Evolutionary conservation across 768 basidiomycete genomes (phyloP).

Genomic region (Naganishia kalamii): DNA sequence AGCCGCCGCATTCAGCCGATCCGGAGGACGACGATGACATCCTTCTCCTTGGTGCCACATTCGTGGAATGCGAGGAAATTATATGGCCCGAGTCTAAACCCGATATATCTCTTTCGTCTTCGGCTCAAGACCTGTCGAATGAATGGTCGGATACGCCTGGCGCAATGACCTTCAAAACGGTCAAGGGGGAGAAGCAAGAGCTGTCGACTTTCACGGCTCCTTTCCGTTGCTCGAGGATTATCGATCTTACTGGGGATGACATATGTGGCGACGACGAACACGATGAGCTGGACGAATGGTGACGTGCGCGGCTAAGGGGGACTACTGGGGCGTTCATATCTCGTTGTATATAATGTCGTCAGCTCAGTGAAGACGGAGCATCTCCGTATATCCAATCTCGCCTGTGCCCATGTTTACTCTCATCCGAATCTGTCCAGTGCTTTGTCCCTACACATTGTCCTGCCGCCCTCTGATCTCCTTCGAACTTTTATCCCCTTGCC

Average conservation of each 20-base stretch:
- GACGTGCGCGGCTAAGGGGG: background rate
- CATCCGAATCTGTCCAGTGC: too few species aligned
- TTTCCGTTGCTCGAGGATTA: slow-evolving; percentile 8
- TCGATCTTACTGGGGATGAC: slow-evolving; percentile 10
- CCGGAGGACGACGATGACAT: slow-evolving; percentile 4
- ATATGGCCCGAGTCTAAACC: slow-evolving; percentile 12
- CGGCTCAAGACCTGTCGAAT: background rate
- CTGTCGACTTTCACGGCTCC: slow-evolving; percentile 5
- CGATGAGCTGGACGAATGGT: slow-evolving; percentile 13
- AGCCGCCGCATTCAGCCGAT: too few species aligned
- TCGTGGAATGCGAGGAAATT: background rate
- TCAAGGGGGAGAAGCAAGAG: slow-evolving; percentile 11
- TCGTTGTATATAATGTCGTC: too few species aligned
- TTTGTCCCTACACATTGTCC: too few species aligned
- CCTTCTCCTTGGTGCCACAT: slow-evolving; percentile 6
- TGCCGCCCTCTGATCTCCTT: too few species aligned
- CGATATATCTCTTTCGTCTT: background rate
- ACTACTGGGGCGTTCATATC: too few species aligned
- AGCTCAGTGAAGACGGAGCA: too few species aligned
- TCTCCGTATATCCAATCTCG: too few species aligned
- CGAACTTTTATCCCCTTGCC: too few species aligned
- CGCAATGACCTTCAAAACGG: slow-evolving; percentile 4
- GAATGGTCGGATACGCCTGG: background rate
- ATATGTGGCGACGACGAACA: slow-evolving; percentile 12
- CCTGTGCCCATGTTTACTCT: too few species aligned